Evolutionary conservation across 1,139 yeast genomes (phyloP).

Genomic region (Kodamaea derodonti): DNA sequence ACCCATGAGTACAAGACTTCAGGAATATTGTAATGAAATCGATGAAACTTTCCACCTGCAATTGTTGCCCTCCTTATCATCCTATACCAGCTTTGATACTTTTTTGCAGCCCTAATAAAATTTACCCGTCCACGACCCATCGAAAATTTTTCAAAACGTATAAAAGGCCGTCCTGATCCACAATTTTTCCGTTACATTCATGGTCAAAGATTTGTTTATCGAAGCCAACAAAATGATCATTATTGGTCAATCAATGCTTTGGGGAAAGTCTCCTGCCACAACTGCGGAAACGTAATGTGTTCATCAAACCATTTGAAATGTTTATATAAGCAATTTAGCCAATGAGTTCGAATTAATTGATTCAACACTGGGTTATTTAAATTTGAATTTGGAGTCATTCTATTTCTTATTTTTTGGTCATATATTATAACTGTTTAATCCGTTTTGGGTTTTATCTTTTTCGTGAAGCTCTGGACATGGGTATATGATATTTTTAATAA

Average conservation of each 20-base stretch:
- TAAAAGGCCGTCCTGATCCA: conserved; percentile 2
- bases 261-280: conserved; percentile 96
- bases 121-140: conserved; percentile 3
- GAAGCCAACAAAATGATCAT: conserved; percentile 64
- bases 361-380: background rate
- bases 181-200: conserved; percentile 41
- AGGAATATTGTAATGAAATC: no score
- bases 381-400: no score
- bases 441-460: conserved; percentile 15
- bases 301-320: conserved; percentile 29
- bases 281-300: conserved; percentile 59
- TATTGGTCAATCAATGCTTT: conserved; percentile 46
- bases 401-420: conserved; percentile 2
- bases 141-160: conserved; percentile 8
- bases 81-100: no score
- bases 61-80: no score
- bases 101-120: conserved; percentile 11
- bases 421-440: conserved; percentile 9
- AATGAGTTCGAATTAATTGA: background rate
- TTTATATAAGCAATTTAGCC: background rate
- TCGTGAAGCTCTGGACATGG: conserved; percentile 14
- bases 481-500: background rate
- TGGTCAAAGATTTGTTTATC: conserved; percentile 78
- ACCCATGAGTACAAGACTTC: no score
- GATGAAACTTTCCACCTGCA: no score